Conservation (phyloP, 768 basidiomycete species). For the Auriculariales sp. region DNA sequence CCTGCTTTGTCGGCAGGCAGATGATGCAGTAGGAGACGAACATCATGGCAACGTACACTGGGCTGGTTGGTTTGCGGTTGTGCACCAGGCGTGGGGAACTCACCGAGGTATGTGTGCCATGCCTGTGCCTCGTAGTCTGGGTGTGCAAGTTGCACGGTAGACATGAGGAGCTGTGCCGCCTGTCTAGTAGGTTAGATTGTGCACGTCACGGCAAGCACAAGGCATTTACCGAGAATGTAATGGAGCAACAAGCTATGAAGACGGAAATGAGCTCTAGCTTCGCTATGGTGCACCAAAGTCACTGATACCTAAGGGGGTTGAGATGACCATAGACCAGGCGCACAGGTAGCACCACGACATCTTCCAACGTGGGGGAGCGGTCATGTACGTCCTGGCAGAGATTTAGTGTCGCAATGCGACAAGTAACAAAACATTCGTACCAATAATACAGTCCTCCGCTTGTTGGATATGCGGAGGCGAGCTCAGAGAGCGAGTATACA, state of each 20-base stretch:
- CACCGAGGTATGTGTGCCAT: neutral
- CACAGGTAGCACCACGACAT: neutral
- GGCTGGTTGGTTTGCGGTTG: neutral
- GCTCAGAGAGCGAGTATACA: neutral
- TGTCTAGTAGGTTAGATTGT: neutral
- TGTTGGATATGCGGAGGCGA: neutral
- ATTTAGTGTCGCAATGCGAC: too few relatives aligned
- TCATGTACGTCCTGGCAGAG: neutral
- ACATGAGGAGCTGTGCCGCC: neutral
- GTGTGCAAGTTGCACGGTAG: neutral
- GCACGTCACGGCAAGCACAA: neutral
- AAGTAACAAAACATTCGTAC: neutral
- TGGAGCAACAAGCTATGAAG: neutral
- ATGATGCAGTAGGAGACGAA: neutral
- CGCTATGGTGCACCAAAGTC: too few relatives aligned
- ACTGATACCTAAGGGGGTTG: neutral
- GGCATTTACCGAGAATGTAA: neutral
- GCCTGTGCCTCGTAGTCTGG: neutral
- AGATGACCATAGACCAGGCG: neutral
- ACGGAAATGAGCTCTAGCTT: too few relatives aligned
- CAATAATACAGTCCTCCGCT: neutral
- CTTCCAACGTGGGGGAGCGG: neutral
- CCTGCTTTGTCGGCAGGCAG: neutral
- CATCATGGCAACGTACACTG: slow-evolving; percentile 1
- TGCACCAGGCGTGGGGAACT: neutral